Evolutionary conservation across 345 rosid species (phyloP), one percentile per base, ranked within the genome.

Genomic region (Arabis hirsuta): DNA sequence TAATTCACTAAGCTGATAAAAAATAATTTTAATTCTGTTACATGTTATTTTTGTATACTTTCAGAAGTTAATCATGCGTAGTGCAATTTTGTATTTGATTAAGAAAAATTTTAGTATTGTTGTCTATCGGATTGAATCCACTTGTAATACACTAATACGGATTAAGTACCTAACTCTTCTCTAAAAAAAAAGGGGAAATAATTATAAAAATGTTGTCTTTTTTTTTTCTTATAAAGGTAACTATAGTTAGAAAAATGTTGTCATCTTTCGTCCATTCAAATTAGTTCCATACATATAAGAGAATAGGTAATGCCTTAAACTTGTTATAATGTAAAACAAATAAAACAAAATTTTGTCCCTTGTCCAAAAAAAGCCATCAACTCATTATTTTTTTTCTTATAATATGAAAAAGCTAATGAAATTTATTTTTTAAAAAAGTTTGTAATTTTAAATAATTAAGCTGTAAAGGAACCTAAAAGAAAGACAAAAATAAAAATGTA

Each of bases 401-500:
- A 31, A 64, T 36, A 55, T 31, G 29, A 34, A 59, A 59, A 66
- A 67, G 53, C 13, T 58, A 45, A 46, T 19, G 45, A 14, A 9
- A 32, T 29, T 29, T 29, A 4, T 34, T 39, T 58, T 34, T 27
- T 42, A 2, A 0, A 65, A 50, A 57, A 56, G n/a, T 27, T 39
- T n/a, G 0, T 50, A 57, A 29, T 43, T 57, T 50, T 0, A 58
- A 66, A 67, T 32, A 67, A 24, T 60, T 50, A 60, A 60, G 39
- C 62, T 51, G 62, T 67, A 67, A 45, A 67, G 22, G 44, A 51
- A 43, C 47, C 46, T 52, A 59, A 67, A 58, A 62, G 58, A 55
- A 62, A 62, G 60, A 62, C 69, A 62, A 62, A 58, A 55, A 44
- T 22, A 69, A 57, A 69, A 51, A 46, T 56, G 46, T 20, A 31